Conservation (phyloP, 2,329 filamentous ascomycete species). For the Alternaria gansuensis region DNA sequence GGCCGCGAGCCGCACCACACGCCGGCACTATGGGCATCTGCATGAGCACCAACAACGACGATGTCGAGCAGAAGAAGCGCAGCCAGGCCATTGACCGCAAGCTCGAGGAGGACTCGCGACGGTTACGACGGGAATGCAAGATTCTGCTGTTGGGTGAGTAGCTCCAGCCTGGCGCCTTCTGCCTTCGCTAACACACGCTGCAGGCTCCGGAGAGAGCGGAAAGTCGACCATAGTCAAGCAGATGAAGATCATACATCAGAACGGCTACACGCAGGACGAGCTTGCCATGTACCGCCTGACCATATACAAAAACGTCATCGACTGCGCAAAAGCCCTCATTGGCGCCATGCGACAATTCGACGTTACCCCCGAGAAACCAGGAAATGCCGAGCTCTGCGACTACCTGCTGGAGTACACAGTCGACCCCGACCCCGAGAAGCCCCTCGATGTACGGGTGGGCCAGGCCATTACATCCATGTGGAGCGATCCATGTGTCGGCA, state of each 20-base stretch:
- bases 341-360: slow-evolving; percentile 91
- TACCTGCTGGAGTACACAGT: slow-evolving; percentile 88
- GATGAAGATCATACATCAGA: slow-evolving; percentile 99
- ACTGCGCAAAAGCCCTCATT: slow-evolving; percentile 94
- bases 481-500: slow-evolving; percentile 84
- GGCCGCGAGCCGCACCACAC: slow-evolving; percentile 42
- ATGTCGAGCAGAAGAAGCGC: slow-evolving; percentile 92
- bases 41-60: slow-evolving; percentile 87
- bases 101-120: slow-evolving; percentile 92
- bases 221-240: slow-evolving; percentile 99
- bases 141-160: slow-evolving; percentile 88
- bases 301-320: slow-evolving; percentile 97
- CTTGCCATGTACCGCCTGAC: slow-evolving; percentile 93
- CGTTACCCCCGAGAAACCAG: slow-evolving; percentile 76
- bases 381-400: slow-evolving; percentile 76
- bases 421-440: slow-evolving; percentile 86
- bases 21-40: slow-evolving; percentile 82
- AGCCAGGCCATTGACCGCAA: slow-evolving; percentile 95
- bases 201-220: slow-evolving; percentile 96
- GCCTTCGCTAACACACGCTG: slow-evolving; percentile 37
- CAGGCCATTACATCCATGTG: slow-evolving; percentile 86
- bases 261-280: slow-evolving; percentile 95
- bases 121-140: slow-evolving; percentile 97
- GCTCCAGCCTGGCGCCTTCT: slow-evolving; percentile 7
- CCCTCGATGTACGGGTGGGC: slow-evolving; percentile 82